Evolutionary conservation across 1,284 basidiomycete genomes (phyloP).

Genomic region (Kwoniella shivajii): DNA sequence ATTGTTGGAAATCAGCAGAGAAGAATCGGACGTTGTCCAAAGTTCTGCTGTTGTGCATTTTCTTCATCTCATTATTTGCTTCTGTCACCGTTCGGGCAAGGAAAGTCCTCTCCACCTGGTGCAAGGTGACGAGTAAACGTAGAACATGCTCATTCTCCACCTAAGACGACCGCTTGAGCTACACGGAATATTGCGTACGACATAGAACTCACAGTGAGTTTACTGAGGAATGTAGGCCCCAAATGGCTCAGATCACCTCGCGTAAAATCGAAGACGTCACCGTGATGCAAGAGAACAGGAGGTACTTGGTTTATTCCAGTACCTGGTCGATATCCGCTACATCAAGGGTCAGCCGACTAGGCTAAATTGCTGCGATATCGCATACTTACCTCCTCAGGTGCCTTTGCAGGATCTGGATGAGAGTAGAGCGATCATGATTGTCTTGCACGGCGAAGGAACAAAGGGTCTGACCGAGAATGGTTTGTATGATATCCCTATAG

Average conservation of each 20-base stretch:
- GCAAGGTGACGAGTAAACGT: conserved; percentile 77
- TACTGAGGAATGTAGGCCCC: conserved; percentile 75
- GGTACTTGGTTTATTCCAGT: conserved; percentile 36
- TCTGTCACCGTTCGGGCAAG: conserved; percentile 66
- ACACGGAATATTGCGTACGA: not conserved
- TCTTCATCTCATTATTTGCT: conserved; percentile 62
- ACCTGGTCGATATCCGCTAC: conserved; percentile 31
- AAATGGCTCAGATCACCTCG: conserved; percentile 64
- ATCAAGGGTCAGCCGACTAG: conserved; percentile 24
- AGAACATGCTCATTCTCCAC: conserved; percentile 73
- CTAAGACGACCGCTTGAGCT: conserved; percentile 54
- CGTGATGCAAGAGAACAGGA: conserved; percentile 66
- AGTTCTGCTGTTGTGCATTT: conserved; percentile 37
- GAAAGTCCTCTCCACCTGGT: conserved; percentile 70
- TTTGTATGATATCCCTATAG: conserved; percentile 71
- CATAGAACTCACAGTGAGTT: conserved; percentile 66
- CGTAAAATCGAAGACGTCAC: conserved; percentile 76
- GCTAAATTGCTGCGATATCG: conserved; percentile 56
- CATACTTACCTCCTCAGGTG: conserved; percentile 52
- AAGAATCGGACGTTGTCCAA: conserved; percentile 18
- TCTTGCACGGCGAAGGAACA: conserved; percentile 78
- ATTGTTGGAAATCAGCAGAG: conserved; percentile 34
- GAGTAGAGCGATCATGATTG: conserved; percentile 63
- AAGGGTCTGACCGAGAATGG: conserved; percentile 66
- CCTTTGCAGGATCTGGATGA: conserved; percentile 65